Percentiles rank a stretch among this genome's conserved stretches.
Conservation (phyloP, 345 rosid species). For the Dimocarpus longan region DNA sequence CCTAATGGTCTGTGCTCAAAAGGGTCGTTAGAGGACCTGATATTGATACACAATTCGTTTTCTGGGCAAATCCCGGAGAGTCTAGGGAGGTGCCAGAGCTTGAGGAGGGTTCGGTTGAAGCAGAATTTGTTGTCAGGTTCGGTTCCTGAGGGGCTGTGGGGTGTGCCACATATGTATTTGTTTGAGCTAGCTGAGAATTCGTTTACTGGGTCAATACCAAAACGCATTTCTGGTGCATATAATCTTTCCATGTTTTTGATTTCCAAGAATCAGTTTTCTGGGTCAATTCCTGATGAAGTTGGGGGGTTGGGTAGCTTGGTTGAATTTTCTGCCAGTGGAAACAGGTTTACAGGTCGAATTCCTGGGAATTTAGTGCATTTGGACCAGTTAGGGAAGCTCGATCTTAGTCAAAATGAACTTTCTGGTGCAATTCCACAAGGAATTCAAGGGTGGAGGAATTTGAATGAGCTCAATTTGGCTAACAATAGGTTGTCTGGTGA, state of each 20-base stretch:
- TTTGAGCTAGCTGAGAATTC: constrained; percentile 66
- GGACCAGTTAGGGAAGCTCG: constrained; percentile 57
- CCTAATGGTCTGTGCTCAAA: constrained; percentile 61
- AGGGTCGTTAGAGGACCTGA: constrained; percentile 52
- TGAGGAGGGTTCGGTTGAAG: constrained; percentile 62
- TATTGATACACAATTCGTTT: constrained; percentile 67
- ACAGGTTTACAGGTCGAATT: constrained; percentile 52
- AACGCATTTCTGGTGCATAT: constrained; percentile 51
- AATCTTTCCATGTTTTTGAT: constrained; percentile 65
- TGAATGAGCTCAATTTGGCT: constrained; percentile 80
- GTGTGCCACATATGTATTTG: constrained; percentile 59
- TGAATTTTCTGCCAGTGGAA: constrained; percentile 54
- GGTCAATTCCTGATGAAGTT: constrained; percentile 58
- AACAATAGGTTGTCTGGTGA: constrained; percentile 63
- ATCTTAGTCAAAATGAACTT: constrained; percentile 62
- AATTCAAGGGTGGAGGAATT: constrained; percentile 50
- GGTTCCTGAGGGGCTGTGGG: constrained; percentile 74
- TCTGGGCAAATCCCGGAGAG: constrained; percentile 63
- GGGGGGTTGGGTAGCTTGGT: constrained; percentile 50
- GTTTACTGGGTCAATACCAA: constrained; percentile 54
- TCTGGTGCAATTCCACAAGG: constrained; percentile 69
- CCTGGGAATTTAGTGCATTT: constrained; percentile 59
- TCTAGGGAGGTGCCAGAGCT: constrained; percentile 65
- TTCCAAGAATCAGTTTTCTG: constrained; percentile 63
- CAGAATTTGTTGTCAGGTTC: constrained; percentile 59